Evolutionary conservation across 345 rosid species (phyloP).

Genomic region (Eucalyptus pumila): DNA sequence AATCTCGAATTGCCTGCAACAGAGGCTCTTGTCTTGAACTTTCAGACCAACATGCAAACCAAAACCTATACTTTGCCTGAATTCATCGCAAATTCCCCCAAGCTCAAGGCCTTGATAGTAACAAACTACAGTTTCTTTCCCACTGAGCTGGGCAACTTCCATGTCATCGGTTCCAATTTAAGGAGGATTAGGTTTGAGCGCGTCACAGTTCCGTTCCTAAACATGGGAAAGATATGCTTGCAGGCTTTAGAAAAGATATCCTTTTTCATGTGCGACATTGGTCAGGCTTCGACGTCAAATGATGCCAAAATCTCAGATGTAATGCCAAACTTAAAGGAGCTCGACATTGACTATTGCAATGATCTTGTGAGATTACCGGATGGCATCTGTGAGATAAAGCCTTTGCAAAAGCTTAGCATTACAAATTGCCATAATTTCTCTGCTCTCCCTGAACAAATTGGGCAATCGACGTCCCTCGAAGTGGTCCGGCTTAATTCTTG

Average conservation of each 20-base stretch:
- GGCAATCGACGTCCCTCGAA: too few species aligned
- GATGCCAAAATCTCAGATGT: background rate
- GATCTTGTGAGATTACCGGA: too few species aligned
- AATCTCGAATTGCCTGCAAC: constrained; percentile 19
- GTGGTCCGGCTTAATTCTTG: too few species aligned
- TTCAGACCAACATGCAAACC: constrained; percentile 1
- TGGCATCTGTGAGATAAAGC: too few species aligned
- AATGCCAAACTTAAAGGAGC: constrained; percentile 28
- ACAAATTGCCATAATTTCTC: too few species aligned
- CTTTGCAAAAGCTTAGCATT: too few species aligned
- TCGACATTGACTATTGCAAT: background rate
- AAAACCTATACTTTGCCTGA: constrained; percentile 23
- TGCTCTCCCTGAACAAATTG: too few species aligned
- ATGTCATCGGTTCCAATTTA: constrained; percentile 19
- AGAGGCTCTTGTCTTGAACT: constrained; percentile 34
- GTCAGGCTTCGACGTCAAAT: constrained; percentile 5
- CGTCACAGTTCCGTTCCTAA: constrained; percentile 1
- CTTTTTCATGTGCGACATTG: constrained; percentile 28
- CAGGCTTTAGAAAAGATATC: constrained; percentile 26
- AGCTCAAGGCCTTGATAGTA: constrained; percentile 32
- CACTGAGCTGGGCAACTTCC: constrained; percentile 21
- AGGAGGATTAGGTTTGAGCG: constrained; percentile 51
- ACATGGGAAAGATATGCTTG: background rate
- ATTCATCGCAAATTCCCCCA: constrained; percentile 34
- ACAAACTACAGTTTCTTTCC: constrained; percentile 18